Evolutionary conservation across 2,329 filamentous ascomycete species (phyloP), one percentile per base, ranked within the genome.

Genomic region (Paracorniculantispora psalliotae): DNA sequence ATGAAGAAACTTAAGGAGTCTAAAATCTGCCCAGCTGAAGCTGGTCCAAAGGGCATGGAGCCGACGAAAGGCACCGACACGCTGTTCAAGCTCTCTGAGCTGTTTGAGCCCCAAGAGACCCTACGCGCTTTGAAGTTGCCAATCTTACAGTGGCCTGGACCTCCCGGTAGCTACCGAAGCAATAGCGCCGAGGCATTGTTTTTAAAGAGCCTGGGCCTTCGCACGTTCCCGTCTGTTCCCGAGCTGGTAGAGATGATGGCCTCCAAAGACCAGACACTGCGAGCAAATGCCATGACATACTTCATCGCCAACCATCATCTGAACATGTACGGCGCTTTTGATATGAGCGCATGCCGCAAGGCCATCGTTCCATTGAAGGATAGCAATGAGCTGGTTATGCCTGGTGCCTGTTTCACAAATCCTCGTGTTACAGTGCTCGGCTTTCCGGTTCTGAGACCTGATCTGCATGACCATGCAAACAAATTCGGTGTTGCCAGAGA

Each of bases 401-500:
- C 93, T 0, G 83, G 82, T 1, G 83, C 86, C 60, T 97, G 92
- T 68, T 99, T 91, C 69, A 91, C 87, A 1, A 93, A 97, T 65
- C 83, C 88, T 41, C 82, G 82, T 44, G 90, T 90, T 23, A 80
- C 87, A 1, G 79, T 96, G 4, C 80, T 99, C 55, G 91, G 90
- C 0, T 97, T 96, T 67, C 80, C 86, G 26, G 88, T 96, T 19
- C 75, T 99, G 35, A 82, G 84, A 61, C 81, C 77, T 50, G 90
- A 94, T 63, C 79, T 97, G n/a, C 87, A 90, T 61, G 75, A 82
- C 12, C 91, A 97, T 76, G 90, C 92, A 17, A 79, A 72, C 63
- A 93, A 94, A 74, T 92, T 99, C 67, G 92, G 92, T 1, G 92
- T 99, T 5, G 82, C 83, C n/a, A 75, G 82, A 56, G 87, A 99